Evolutionary conservation across 306 rosid species (phyloP).

Genomic region (Pyrus betulifolia): DNA sequence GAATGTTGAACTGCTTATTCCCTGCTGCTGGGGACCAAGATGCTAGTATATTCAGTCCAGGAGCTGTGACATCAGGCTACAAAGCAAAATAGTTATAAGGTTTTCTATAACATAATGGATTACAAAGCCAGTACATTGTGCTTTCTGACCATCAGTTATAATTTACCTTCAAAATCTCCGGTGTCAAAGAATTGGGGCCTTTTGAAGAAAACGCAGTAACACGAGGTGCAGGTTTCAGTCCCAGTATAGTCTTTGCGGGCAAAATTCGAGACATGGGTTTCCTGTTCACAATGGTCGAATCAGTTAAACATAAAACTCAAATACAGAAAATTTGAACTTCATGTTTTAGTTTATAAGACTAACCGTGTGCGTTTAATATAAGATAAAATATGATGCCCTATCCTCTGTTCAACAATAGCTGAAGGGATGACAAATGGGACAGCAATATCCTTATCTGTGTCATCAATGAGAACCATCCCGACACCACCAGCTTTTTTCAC

Average conservation of each 20-base stretch:
- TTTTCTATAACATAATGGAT: not conserved
- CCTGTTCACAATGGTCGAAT: slow-evolving; percentile 27
- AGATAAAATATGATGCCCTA: slow-evolving; percentile 38
- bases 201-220: slow-evolving; percentile 71
- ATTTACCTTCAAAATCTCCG: slow-evolving; percentile 72
- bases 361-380: slow-evolving; percentile 50
- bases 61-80: slow-evolving; percentile 76
- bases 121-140: not conserved
- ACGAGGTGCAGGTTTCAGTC: slow-evolving; percentile 69
- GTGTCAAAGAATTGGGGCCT: slow-evolving; percentile 73
- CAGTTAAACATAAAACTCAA: slow-evolving; percentile 12
- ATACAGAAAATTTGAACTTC: not conserved
- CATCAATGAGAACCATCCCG: slow-evolving; percentile 73
- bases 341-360: slow-evolving; percentile 19
- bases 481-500: slow-evolving; percentile 69
- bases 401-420: slow-evolving; percentile 45
- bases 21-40: slow-evolving; percentile 77
- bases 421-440: slow-evolving; percentile 69
- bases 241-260: slow-evolving; percentile 51
- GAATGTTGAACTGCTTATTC: slow-evolving; percentile 43
- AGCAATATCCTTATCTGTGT: slow-evolving; percentile 45
- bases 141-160: slow-evolving; percentile 3
- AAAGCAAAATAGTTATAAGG: slow-evolving; percentile 24
- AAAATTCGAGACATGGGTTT: slow-evolving; percentile 43
- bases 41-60: slow-evolving; percentile 74